Base-by-base conservation (phyloP, 768 basidiomycete species). In the Boletus edulis region DNA sequence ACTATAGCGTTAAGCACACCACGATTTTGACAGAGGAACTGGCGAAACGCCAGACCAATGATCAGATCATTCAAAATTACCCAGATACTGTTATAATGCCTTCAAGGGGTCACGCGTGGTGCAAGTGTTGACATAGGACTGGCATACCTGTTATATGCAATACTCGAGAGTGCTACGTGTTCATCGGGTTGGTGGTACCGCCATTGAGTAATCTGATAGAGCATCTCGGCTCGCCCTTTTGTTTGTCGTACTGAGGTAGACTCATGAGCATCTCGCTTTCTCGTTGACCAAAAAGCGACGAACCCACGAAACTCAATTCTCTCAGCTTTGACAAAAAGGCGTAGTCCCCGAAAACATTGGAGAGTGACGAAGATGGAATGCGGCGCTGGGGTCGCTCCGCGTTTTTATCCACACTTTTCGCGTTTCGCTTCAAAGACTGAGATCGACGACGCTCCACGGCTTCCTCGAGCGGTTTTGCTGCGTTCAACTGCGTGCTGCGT, bases 71-170 rank as follows among this genome's bases (percentile, higher is more conserved):
- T 98, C 61, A 93, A 67, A 29, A 94, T 81, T 2, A 96, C 76
- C 96, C 96, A 98, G 3, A 96, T 77, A 31, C 82, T 85, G 64
- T 95, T 97, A 75, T 91, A 95, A 68, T 96, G 94, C 49, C 91
- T 94, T 44, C 15, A 54, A 18, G 32, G 53, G 10, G 44, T 58
- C 29, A 51, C 8, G 27, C 14, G 3, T n/a, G n/a, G 20, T 35
- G 41, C 37, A 20, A n/a, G 6, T 38, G 17, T 15, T 14, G 52
- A 37, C 46, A 27, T 18, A 39, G 27, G 29, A 38, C 1, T 42
- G 5, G 64, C 77, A 42, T 58, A 89, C 88, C 80, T 82, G 54
- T 90, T 89, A 62, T 94, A 93, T 47, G 79, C 75, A 5, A 75
- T 76, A 38, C 85, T 81, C 58, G 76, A 80, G 12, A 57, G 49